A percentile compares a stretch with the other conserved stretches of the same genome.
phyloP scores from a whole-genome alignment of 2,329 filamentous ascomycete genomes.

The Sordariomycetes sp. region DNA sequence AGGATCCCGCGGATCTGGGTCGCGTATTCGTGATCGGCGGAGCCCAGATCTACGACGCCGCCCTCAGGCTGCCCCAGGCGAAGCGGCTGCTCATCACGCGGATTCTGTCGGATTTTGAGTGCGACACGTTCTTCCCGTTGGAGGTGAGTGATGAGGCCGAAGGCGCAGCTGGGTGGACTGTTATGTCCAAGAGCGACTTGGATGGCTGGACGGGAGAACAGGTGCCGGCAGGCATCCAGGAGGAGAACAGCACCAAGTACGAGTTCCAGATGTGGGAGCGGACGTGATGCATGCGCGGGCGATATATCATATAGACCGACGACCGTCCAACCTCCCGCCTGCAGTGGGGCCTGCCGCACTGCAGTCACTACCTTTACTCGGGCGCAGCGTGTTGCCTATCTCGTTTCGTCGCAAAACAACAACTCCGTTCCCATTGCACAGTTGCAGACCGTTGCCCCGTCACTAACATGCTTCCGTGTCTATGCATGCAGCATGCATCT shows the following conservation, averaged over 20 bases:
- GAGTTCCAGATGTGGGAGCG: slow-evolving; percentile 67
- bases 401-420: background rate
- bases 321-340: background rate
- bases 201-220: slow-evolving; percentile 57
- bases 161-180: slow-evolving; percentile 40
- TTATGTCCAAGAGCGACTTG: slow-evolving; percentile 38
- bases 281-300: background rate
- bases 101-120: slow-evolving; percentile 59
- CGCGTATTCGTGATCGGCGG: slow-evolving; percentile 84
- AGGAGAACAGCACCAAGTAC: slow-evolving; percentile 55
- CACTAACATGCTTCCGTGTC: background rate
- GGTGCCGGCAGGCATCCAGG: slow-evolving; percentile 41
- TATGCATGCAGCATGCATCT: background rate
- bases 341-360: background rate
- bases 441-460: slow-evolving; percentile 2
- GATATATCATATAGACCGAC: background rate
- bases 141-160: slow-evolving; percentile 27
- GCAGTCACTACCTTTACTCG: background rate
- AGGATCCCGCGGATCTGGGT: slow-evolving; percentile 27
- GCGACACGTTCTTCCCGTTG: slow-evolving; percentile 66
- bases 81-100: slow-evolving; percentile 59
- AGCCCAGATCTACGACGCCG: slow-evolving; percentile 69
- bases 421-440: slow-evolving; percentile 1
- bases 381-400: background rate
- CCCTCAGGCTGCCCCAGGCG: slow-evolving; percentile 48